Base-by-base conservation (phyloP, 306 rosid genomes). In the Cucurbita moschata region DNA sequence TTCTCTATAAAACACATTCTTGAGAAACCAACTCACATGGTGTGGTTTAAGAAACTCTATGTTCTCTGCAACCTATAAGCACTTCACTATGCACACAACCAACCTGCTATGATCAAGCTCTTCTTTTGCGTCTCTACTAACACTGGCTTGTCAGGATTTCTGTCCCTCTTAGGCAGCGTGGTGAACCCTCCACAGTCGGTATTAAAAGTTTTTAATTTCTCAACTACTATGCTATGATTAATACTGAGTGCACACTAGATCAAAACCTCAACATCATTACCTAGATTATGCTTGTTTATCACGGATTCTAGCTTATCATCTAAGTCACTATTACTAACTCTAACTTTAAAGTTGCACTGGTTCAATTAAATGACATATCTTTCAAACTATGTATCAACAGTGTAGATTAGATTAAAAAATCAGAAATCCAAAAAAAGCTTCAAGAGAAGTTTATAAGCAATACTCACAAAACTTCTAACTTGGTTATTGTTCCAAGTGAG, bases 401-500 rank as follows among this genome's bases (percentile, higher is more conserved):
- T 69, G 43, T 26, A 4, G 74, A 40, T 51, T 16, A 52, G 62
- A n/a, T 4, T 38, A 58, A 12, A 57, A 18, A 58, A 42, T 19
- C 10, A 44, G 51, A 15, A 13, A 40, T 35, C 14, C 15, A 43
- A 12, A 65, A 8, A 59, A 71, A 62, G 35, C 16, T 10, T 64
- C 15, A 9, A 66, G 72, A 77, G 51, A 55, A 53, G 43, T 16
- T 50, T 26, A 56, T 60, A 78, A 68, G 61, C 51, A 71, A 75
- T 81, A 88, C 99, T 89, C 81, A 95, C 99, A 95, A 68, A 50
- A 78, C 87, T 91, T 89, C 77, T 79, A 95, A 84, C 83, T 86
- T 85, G 73, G 82, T 56, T 78, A 88, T 74, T 44, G 77, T 79
- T 81, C 99, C 97, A 61, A 95, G 89, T 5, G 96, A 76, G 60